These are phyloP conservation scores for Phalaenopsis equestris DNA, from an alignment of 106 monocot species.

Conservation along the genomic window DNA sequence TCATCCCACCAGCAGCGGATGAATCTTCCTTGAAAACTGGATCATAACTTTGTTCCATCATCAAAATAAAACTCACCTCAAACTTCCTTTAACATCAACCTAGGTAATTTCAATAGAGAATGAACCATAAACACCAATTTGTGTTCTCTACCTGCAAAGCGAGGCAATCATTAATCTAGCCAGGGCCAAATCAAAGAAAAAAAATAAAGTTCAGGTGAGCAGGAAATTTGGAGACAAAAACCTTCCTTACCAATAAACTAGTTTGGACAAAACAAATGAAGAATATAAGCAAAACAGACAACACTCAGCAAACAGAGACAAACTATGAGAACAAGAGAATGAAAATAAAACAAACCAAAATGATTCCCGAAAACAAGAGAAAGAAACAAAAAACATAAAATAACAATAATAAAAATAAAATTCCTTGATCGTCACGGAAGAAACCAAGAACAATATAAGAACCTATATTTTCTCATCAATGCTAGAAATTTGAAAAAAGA, in stretches of 20 bases:
- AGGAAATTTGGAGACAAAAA: background rate
- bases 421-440: too few relatives aligned
- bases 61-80: background rate
- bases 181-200: background rate
- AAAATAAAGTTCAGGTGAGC: background rate
- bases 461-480: background rate
- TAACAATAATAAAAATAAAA: too few relatives aligned
- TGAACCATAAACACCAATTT: background rate
- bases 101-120: background rate
- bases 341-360: background rate
- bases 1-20: conserved; percentile 28
- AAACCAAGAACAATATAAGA: background rate
- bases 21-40: conserved; percentile 13
- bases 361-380: background rate
- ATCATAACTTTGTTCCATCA: conserved; percentile 16
- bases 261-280: too few relatives aligned
- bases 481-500: too few relatives aligned
- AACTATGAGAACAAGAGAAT: background rate
- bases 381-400: too few relatives aligned
- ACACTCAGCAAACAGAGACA: background rate
- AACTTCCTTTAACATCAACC: background rate
- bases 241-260: too few relatives aligned
- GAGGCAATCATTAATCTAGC: background rate
- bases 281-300: background rate
- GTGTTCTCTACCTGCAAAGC: background rate